These are phyloP conservation scores for Rubus parviflorus DNA, from an alignment of 306 rosid species.

Conservation along the genomic window DNA sequence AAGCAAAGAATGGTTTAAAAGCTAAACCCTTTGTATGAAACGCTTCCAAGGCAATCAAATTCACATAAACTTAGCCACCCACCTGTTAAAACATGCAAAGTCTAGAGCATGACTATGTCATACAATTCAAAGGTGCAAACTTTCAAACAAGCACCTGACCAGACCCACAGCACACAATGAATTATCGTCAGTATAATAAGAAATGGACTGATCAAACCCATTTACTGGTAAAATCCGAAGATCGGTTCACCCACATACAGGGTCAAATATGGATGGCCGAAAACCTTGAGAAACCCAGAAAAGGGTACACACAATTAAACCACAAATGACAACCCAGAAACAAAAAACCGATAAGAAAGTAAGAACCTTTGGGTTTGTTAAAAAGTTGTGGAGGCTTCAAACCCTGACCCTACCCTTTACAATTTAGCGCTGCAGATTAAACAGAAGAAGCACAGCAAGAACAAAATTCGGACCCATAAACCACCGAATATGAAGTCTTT, in stretches of 20 bases:
- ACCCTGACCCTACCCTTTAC: neutral
- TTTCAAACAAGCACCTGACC: conserved; percentile 24
- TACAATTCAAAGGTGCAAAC: conserved; percentile 41
- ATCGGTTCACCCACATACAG: conserved; percentile 39
- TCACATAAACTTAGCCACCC: conserved; percentile 9
- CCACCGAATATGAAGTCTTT: conserved; percentile 28
- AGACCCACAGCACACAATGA: neutral
- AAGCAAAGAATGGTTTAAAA: conserved; percentile 16
- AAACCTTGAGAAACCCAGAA: too few species aligned
- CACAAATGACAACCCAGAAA: conserved; percentile 23
- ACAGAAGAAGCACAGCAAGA: conserved; percentile 10
- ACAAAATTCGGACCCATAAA: conserved; percentile 5
- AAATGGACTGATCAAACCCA: conserved; percentile 18
- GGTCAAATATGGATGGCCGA: conserved; percentile 20
- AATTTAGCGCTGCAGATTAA: conserved; percentile 14
- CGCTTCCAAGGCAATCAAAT: conserved; percentile 16
- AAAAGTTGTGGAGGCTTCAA: neutral
- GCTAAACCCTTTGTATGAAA: conserved; percentile 24
- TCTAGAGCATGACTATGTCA: neutral
- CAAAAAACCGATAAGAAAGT: conserved; percentile 19
- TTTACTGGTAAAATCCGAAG: conserved; percentile 23
- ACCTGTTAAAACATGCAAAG: conserved; percentile 8
- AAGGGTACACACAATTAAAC: conserved; percentile 11
- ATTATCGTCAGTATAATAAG: neutral
- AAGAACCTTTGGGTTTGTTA: conserved; percentile 3